Percentiles rank a stretch among this genome's conserved stretches.
Evolutionary conservation across 73 alveolate species (phyloP).

Genomic region (Tetrahymena malaccensis): DNA sequence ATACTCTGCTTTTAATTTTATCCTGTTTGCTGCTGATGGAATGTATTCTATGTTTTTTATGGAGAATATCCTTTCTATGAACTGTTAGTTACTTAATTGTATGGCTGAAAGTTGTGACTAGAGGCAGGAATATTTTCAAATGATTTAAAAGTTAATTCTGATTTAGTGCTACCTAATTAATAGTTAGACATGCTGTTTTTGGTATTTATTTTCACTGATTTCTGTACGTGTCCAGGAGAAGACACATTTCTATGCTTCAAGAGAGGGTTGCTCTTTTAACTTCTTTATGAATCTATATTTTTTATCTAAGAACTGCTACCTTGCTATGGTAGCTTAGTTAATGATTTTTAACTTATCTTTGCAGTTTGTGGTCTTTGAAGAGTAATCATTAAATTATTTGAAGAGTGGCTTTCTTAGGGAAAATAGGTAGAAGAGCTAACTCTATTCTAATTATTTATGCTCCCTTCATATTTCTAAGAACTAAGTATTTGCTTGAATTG

Average conservation of each 20-base stretch:
- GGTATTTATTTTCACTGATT: neutral
- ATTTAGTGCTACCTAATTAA: neutral
- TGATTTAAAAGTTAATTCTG: neutral
- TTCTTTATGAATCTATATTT: neutral
- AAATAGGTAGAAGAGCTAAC: neutral
- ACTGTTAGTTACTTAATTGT: neutral
- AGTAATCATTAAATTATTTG: neutral
- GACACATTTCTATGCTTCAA: neutral
- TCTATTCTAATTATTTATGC: neutral
- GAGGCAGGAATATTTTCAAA: neutral
- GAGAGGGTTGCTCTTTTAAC: neutral
- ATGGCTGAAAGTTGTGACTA: neutral
- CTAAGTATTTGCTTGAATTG: neutral
- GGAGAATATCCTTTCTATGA: neutral
- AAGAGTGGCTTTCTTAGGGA: neutral
- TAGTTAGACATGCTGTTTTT: neutral
- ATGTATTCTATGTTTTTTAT: neutral
- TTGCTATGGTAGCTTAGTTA: neutral
- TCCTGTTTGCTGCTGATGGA: neutral
- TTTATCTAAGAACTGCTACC: neutral
- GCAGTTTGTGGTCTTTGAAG: neutral
- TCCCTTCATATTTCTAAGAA: neutral
- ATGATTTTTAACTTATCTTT: neutral
- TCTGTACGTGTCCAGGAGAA: neutral
- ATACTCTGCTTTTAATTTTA: neutral